Evolutionary conservation across 305 asterid genomes (phyloP), one percentile per base, ranked within the genome.

Genomic region (Fraxinus dipetala): DNA sequence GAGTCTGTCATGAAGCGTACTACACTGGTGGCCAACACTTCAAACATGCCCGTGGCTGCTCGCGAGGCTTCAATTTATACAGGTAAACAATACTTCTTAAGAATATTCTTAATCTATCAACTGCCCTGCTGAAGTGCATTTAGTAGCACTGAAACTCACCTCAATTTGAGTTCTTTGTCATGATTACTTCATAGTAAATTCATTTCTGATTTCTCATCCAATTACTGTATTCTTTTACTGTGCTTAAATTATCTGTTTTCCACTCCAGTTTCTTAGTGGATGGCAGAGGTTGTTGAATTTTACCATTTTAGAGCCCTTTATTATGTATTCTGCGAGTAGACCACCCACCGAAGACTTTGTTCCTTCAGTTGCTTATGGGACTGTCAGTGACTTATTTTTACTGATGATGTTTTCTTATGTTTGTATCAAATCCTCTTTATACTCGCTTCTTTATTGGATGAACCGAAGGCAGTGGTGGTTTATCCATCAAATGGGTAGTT

Each of bases 1-100:
- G 99, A 96, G 87, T 96, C 99, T 76, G 99, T 96, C 89, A 96
- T 96, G 99, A 96, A 96, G 85, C 99, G 98, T 88, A 96, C 99
- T 18, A 96, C 99, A 75, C 97, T 96, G 75, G 99, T 96, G 78
- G 99, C 99, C 32, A 96, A 96, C 89, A 96, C 99, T 86, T 96
- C 99, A 79, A 96, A 96, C 82, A 96, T 96, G 99, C 99, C 98
- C 0, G 99, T 96, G 92, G 99, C 99, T 89, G 99, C 99, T 85
- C 97, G 98, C 81, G 99, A 96, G 90, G 99, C 99, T 81, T 96
- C 99, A 75, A 96, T 96, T 79, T 96, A 96, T 91, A 96, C 99
- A 63, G 99, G 99, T 96, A 77, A 84, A 75, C 35, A 63, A 63
- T 79, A 43, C 77, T 75, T 18, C 76, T 80, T 79, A 10, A 34